phyloP scores from a whole-genome alignment of 2,329 filamentous ascomycete genomes.

The Thielaviopsis populi region DNA sequence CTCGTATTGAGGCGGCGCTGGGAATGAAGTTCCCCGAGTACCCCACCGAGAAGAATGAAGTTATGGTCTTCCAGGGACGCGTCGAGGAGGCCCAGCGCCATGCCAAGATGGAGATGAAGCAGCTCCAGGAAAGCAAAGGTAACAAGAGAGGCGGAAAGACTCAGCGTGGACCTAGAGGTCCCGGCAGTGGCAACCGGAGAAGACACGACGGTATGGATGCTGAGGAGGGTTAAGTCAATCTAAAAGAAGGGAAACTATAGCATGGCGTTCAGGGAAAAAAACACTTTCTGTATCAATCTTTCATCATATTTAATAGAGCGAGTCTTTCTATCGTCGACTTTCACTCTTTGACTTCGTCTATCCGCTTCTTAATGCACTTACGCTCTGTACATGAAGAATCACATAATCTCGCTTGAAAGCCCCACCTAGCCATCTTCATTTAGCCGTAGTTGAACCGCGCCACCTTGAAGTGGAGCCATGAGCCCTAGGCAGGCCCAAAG shows the following conservation, averaged over 20 bases:
- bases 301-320: background rate
- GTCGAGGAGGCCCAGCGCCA: constrained; percentile 74
- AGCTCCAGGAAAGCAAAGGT: constrained; percentile 53
- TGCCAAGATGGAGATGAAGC: constrained; percentile 69
- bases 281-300: constrained; percentile 1
- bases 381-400: too few relatives aligned
- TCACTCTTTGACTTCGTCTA: background rate
- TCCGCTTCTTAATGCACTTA: background rate
- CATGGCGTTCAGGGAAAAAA: background rate
- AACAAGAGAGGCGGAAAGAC: constrained; percentile 36
- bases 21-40: constrained; percentile 62
- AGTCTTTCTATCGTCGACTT: background rate
- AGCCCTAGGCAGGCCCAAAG: constrained; percentile 11
- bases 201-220: constrained; percentile 52
- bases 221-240: constrained; percentile 46
- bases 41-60: constrained; percentile 60
- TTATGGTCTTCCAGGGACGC: constrained; percentile 62
- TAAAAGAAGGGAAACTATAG: background rate
- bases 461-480: background rate
- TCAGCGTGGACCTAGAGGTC: constrained; percentile 21
- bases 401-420: too few relatives aligned
- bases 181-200: constrained; percentile 28
- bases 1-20: constrained; percentile 68
- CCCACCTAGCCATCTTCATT: background rate
- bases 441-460: constrained; percentile 5